Evolutionary conservation across 129 eudicot genomes (phyloP), one percentile per base, ranked within the genome.

Genomic region (Arctium minus): DNA sequence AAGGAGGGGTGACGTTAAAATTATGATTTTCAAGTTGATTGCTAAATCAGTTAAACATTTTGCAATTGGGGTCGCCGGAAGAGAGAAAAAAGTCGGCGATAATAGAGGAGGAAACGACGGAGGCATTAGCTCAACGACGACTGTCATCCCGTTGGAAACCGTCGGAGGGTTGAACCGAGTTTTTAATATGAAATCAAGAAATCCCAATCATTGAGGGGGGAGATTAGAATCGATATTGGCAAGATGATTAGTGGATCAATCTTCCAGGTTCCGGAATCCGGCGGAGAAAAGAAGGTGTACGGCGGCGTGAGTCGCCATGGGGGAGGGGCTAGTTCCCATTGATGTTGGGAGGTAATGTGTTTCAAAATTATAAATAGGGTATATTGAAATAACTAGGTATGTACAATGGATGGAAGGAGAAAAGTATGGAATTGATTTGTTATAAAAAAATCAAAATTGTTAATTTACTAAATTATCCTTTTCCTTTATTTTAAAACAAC

Each of bases 11-110:
- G 27, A 22, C 27, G 27, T 22, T 22, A 22, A 22, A 22, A 22
- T 22, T 22, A 22, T 22, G 27, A 81, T 81, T 6, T 60, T 81
- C 48, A 81, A 81, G 27, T 73, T 38, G 4, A 73, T 73, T 4
- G 62, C 33, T 8, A 81, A 73, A 32, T 73, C 65, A 1, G 22
- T 73, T 3, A 62, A 73, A 30, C 11, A 38, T 37, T 60, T 81
- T 56, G 65, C 79, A 56, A 65, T 18, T 29, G 39, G 79, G 27
- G 79, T 65, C 18, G 35, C 40, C 64, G 79, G 60, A 38, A 69
- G 15, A n/a, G 15, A 33, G 8, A 81, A 6, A 31, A 73, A 81
- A 72, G 29, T 60, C 29, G 73, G 62, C 42, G 33, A 33, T 36
- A 12, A 29, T 12, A 38, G 71, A 39, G 74, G 75, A 69, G 67